phyloP scores from a whole-genome alignment of 2,329 filamentous ascomycete species.

The Trichoderma pleuroti region DNA sequence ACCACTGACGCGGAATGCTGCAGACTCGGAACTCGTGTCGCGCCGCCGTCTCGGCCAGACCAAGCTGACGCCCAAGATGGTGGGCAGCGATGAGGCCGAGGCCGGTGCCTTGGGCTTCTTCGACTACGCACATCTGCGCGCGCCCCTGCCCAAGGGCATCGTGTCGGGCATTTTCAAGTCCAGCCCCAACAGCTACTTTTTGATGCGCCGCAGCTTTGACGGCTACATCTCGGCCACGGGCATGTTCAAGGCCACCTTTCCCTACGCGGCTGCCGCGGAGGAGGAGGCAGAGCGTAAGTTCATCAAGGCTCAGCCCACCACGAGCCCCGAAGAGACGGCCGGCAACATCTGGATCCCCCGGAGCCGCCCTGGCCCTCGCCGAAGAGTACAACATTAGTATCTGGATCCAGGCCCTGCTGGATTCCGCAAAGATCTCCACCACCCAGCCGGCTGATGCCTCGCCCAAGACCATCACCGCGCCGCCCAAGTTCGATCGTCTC shows the following conservation, averaged over 20 bases:
- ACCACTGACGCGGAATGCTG: conserved; percentile 25
- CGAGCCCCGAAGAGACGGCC: conserved; percentile 86
- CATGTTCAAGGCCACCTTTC: conserved; percentile 90
- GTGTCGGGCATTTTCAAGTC: conserved; percentile 89
- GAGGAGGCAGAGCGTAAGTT: conserved; percentile 75
- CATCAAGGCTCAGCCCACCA: conserved; percentile 77
- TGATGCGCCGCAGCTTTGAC: conserved; percentile 88
- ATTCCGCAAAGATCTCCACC: conserved; percentile 71
- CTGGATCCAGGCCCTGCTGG: conserved; percentile 91
- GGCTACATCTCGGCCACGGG: conserved; percentile 82
- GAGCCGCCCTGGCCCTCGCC: conserved; percentile 74
- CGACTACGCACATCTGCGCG: conserved; percentile 93
- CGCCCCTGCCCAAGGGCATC: conserved; percentile 86
- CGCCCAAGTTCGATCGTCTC: conserved; percentile 70
- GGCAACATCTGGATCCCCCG: conserved; percentile 95
- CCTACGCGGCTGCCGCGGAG: conserved; percentile 68
- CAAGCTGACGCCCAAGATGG: conserved; percentile 78
- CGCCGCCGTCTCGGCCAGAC: conserved; percentile 90
- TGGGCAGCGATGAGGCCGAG: conserved; percentile 71
- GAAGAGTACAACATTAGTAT: conserved; percentile 80
- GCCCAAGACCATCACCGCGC: conserved; percentile 72
- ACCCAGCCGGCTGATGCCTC: conserved; percentile 61
- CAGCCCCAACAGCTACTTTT: conserved; percentile 87
- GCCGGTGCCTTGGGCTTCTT: conserved; percentile 75
- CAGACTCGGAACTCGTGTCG: conserved; percentile 71